A percentile compares a stretch with the other conserved stretches of the same genome.
phyloP scores from a whole-genome alignment of 2,329 filamentous ascomycete species.

The Xylaria sp. region DNA sequence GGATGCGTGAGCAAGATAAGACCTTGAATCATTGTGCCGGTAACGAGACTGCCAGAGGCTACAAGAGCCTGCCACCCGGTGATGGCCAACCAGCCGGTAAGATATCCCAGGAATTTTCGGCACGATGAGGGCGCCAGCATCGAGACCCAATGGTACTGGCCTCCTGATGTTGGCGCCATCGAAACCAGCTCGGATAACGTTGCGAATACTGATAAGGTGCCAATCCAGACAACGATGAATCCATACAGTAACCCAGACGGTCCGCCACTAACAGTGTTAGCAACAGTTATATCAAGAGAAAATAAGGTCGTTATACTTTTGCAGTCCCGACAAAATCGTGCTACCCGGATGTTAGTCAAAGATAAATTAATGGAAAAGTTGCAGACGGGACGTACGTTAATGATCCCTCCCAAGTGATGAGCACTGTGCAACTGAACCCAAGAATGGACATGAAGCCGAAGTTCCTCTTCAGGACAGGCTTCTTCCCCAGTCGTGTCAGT shows the following conservation, averaged over 20 bases:
- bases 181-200: conserved; percentile 59
- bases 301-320: conserved; percentile 33
- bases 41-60: conserved; percentile 35
- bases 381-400: conserved; percentile 36
- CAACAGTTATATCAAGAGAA: neutral
- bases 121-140: conserved; percentile 41
- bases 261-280: conserved; percentile 38
- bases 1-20: conserved; percentile 39
- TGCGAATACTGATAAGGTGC: conserved; percentile 58
- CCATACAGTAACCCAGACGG: conserved; percentile 62
- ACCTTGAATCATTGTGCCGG: conserved; percentile 40
- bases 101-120: conserved; percentile 40
- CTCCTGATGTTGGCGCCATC: conserved; percentile 49
- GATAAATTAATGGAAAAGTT: neutral
- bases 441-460: conserved; percentile 43
- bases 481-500: conserved; percentile 39
- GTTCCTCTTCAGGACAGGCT: conserved; percentile 39
- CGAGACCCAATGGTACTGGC: conserved; percentile 44
- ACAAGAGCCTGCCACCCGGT: conserved; percentile 41
- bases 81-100: conserved; percentile 41
- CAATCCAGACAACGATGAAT: conserved; percentile 62
- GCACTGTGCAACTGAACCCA: conserved; percentile 43
- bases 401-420: conserved; percentile 43
- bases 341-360: conserved; percentile 25
- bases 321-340: conserved; percentile 35